Evolutionary conservation across 164 flowering plant species (phyloP).

Genomic region (Umbilicus rupestris): DNA sequence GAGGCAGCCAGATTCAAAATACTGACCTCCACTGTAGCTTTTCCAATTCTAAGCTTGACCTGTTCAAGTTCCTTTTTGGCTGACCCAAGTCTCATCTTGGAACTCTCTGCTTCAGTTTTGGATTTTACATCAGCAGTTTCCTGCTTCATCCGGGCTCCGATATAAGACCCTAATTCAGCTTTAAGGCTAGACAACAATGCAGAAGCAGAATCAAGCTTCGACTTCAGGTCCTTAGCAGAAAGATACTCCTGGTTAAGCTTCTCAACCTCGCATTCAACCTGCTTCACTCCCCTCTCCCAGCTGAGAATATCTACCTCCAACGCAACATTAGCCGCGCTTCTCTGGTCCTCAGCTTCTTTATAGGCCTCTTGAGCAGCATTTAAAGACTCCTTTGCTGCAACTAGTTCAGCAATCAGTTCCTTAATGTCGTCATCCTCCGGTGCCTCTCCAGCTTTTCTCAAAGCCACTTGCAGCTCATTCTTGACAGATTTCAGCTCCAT

Average conservation of each 20-base stretch:
- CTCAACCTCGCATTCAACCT: conserved; percentile 74
- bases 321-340: conserved; percentile 73
- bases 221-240: conserved; percentile 49
- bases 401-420: conserved; percentile 74
- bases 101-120: conserved; percentile 10
- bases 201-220: conserved; percentile 59
- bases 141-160: conserved; percentile 52
- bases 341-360: conserved; percentile 80
- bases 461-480: too few relatives aligned
- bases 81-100: conserved; percentile 33
- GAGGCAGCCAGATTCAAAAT: conserved; percentile 62
- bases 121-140: conserved; percentile 23
- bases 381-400: conserved; percentile 61
- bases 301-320: conserved; percentile 56
- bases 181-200: conserved; percentile 48
- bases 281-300: conserved; percentile 75
- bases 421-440: conserved; percentile 15
- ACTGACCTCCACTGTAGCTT: conserved; percentile 58
- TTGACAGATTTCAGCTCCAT: too few relatives aligned
- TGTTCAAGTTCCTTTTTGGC: conserved; percentile 75
- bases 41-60: conserved; percentile 57
- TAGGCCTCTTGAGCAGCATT: conserved; percentile 77
- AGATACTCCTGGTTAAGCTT: conserved; percentile 40
- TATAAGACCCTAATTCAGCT: conserved; percentile 64
- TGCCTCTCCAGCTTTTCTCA: neutral